Base-by-base conservation (phyloP, 139 green algal genomes). In the Chlamydomonas schloesseri region DNA sequence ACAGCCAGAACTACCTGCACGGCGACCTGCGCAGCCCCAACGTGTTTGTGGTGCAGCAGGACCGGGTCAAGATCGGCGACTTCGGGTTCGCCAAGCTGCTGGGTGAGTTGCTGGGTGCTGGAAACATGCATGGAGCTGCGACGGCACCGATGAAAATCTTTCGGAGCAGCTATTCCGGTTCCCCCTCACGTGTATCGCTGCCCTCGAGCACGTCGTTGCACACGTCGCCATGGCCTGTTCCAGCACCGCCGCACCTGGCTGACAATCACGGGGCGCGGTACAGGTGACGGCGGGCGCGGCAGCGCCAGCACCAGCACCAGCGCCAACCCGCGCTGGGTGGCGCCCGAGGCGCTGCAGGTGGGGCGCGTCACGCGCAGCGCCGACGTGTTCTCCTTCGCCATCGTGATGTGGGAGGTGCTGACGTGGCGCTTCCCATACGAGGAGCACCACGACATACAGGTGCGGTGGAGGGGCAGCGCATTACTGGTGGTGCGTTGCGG, bases 1-100 rank as follows among this genome's bases (percentile, higher is more conserved):
- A 98, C 84, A 46, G 24, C 26, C 83, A 74, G 60, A 82, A 55
- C 62, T 89, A 89, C 76, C n/a, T 90, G 69, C 89, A 92, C 33
- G 85, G 89, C 6, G 86, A 90, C 65, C 85, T 92, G 69, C 74
- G 89, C 37, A 87, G 81, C 42, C 86, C 89, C 34, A 90, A 92
- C 64, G 67, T 92, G n/a, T 90, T 92, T 47, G 81, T 92, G 69
- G 85, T 36, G 24, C 37, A 64, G 29, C 64, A 90, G 46, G 46
- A 37, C 46, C 28, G 82, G 34, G 75, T 36, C 69, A 78, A 78
- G 71, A 78, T 78, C 46, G 84, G 86, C 2, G 86, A 90, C 78
- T 90, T 90, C 65, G 86, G 86, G 21, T 90, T 80, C 57, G 78
- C 86, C n/a, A 67, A 69, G 28, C 68, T 89, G 34, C 69, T 89